Percentiles rank a stretch among this genome's conserved stretches.
phyloP scores from a whole-genome alignment of 768 basidiomycete genomes.

The Roridomyces roridus region DNA sequence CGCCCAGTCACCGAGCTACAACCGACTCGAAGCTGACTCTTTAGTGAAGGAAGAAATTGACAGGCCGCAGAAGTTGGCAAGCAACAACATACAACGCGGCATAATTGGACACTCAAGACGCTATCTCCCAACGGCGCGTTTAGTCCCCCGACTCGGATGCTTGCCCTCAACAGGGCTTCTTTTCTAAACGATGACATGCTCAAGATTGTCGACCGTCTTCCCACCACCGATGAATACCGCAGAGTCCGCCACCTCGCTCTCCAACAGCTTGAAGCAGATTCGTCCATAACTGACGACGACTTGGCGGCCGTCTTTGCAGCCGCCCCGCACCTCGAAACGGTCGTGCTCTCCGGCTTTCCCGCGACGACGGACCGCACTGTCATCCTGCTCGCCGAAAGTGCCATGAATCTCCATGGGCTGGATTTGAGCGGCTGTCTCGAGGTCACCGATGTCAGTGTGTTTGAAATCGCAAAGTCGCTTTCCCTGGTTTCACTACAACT shows the following conservation, averaged over 20 bases:
- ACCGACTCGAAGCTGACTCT: no score
- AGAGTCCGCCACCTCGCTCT: constrained; percentile 67
- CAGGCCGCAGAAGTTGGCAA: no score
- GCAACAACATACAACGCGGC: no score
- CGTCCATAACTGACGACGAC: constrained; percentile 58
- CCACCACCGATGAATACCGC: constrained; percentile 62
- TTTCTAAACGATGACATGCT: constrained; percentile 67
- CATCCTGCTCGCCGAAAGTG: constrained; percentile 63
- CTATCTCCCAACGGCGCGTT: no score
- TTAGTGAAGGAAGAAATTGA: no score
- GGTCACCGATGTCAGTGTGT: constrained; percentile 80
- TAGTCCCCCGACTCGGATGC: constrained; percentile 15
- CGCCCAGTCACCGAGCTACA: no score
- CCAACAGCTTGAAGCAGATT: constrained; percentile 41
- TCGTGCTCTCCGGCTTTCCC: constrained; percentile 70
- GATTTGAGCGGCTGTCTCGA: constrained; percentile 77
- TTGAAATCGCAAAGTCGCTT: constrained; percentile 72
- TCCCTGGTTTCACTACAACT: constrained; percentile 78
- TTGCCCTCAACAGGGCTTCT: constrained; percentile 30
- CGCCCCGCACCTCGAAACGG: constrained; percentile 72
- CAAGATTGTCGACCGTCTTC: constrained; percentile 64
- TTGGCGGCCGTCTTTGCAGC: constrained; percentile 60
- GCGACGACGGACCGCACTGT: constrained; percentile 76
- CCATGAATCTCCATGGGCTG: constrained; percentile 73
- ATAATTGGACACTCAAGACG: no score